Conservation (phyloP, 176 grass and related monocot genomes). For the Neostapfia colusana region DNA sequence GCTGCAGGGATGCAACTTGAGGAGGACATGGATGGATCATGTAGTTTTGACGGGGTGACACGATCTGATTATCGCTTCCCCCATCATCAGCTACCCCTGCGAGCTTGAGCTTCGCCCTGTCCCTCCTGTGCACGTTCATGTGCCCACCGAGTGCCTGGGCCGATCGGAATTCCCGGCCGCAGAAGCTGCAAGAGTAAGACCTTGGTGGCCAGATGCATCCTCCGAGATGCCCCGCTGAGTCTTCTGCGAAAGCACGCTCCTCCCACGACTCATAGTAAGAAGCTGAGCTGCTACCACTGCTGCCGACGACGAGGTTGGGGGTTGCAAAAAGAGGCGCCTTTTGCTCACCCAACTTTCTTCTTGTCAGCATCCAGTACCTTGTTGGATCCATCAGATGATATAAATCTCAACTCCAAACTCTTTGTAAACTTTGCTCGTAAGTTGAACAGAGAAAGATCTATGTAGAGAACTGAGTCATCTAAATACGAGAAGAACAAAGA, state of each 20-base stretch:
- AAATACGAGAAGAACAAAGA: conserved; percentile 30
- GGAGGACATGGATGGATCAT: conserved; percentile 12
- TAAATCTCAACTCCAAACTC: neutral
- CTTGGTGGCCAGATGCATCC: conserved; percentile 66
- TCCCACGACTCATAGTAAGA: conserved; percentile 57
- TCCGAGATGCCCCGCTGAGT: conserved; percentile 44
- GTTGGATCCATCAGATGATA: conserved; percentile 49
- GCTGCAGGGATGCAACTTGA: conserved; percentile 40
- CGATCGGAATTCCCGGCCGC: conserved; percentile 58
- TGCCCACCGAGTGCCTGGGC: conserved; percentile 66
- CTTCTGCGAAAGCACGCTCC: conserved; percentile 58
- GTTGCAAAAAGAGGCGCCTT: conserved; percentile 30
- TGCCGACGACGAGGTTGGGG: neutral
- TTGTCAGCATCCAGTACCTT: conserved; percentile 52
- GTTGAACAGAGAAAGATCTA: conserved; percentile 2
- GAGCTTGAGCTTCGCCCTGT: conserved; percentile 54
- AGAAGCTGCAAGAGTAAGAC: conserved; percentile 69
- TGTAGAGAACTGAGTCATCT: conserved; percentile 9
- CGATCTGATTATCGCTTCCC: neutral
- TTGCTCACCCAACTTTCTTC: conserved; percentile 32
- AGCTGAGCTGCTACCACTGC: neutral
- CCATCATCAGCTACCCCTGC: neutral
- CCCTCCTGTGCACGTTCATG: no score
- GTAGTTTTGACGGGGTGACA: conserved; percentile 13
- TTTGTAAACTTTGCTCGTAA: neutral